Percentiles rank a stretch among this genome's conserved stretches.
These are phyloP conservation scores for Sporisorium graminicola DNA, from an alignment of 1,284 basidiomycete genomes.

Conservation along the genomic window DNA sequence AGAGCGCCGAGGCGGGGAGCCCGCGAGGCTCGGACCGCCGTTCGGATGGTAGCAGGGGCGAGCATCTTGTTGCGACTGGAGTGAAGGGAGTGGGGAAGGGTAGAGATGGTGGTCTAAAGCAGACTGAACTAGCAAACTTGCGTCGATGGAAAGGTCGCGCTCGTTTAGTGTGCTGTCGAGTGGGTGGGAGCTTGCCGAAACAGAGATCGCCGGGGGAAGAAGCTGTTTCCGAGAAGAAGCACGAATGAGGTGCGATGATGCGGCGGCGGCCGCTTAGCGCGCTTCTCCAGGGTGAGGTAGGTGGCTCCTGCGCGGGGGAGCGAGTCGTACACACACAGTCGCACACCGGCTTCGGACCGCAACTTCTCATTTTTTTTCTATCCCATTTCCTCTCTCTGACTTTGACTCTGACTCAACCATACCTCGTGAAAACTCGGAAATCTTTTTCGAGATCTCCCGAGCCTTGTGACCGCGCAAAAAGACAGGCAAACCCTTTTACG, in stretches of 20 bases:
- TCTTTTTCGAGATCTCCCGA: constrained; percentile 31
- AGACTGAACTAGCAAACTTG: background rate
- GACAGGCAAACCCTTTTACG: background rate
- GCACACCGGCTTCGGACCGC: constrained; percentile 24
- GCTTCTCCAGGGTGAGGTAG: background rate
- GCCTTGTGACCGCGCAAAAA: background rate
- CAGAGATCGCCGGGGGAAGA: constrained; percentile 23
- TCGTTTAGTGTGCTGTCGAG: background rate
- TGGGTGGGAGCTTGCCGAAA: constrained; percentile 15
- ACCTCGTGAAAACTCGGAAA: constrained; percentile 46
- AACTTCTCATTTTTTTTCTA: background rate
- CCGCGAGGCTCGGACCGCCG: constrained; percentile 38
- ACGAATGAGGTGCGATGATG: background rate
- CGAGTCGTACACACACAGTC: constrained; percentile 2
- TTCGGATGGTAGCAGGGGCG: constrained; percentile 40
- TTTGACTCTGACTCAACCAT: constrained; percentile 31
- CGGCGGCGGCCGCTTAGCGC: constrained; percentile 10
- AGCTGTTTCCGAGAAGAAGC: constrained; percentile 14
- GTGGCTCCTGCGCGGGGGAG: constrained; percentile 23
- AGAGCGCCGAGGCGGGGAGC: constrained; percentile 35
- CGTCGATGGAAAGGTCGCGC: no score
- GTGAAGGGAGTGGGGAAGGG: background rate
- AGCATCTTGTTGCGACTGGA: constrained; percentile 33
- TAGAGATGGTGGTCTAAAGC: constrained; percentile 5
- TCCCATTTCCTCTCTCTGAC: no score